Percentiles rank a stretch among this genome's conserved stretches.
Evolutionary conservation across 768 basidiomycete genomes (phyloP).

Genomic region (Butyriboletus loyo): DNA sequence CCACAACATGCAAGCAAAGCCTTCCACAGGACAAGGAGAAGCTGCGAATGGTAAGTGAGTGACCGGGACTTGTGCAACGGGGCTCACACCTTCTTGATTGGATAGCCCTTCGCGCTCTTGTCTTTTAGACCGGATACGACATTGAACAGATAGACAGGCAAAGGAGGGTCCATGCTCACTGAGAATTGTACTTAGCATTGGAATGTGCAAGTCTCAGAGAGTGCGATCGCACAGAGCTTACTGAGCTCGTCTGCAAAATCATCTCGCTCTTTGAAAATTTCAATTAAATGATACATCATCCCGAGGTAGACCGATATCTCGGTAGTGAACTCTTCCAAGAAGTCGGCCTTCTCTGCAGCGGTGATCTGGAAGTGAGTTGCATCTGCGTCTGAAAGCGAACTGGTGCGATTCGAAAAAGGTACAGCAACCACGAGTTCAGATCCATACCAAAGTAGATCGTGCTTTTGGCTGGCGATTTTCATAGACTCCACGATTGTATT

Average conservation of each 20-base stretch:
- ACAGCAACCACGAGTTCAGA: not conserved
- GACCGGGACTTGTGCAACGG: not conserved
- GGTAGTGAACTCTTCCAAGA: constrained; percentile 86
- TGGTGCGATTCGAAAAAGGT: constrained; percentile 28
- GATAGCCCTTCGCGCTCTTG: constrained; percentile 92
- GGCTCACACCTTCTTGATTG: constrained; percentile 83
- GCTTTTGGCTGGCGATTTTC: constrained; percentile 85
- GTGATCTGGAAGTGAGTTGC: constrained; percentile 70
- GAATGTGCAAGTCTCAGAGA: not conserved
- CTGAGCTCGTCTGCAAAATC: constrained; percentile 96
- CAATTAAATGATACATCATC: constrained; percentile 93
- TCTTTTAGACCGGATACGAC: constrained; percentile 89
- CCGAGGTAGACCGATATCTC: constrained; percentile 93
- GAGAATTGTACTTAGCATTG: constrained; percentile 7
- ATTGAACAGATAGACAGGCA: constrained; percentile 90
- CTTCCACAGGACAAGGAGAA: constrained; percentile 94
- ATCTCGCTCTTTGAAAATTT: constrained; percentile 89
- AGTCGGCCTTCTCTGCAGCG: constrained; percentile 66
- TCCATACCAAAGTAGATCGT: constrained; percentile 73
- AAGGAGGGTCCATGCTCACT: constrained; percentile 96
- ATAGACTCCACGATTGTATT: constrained; percentile 81
- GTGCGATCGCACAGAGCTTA: constrained; percentile 41
- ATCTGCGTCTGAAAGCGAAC: constrained; percentile 74
- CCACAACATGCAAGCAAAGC: constrained; percentile 88
- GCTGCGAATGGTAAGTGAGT: constrained; percentile 42